Base-by-base conservation (phyloP, 2,329 filamentous ascomycete species). In the Aspergillus fijiensis region DNA sequence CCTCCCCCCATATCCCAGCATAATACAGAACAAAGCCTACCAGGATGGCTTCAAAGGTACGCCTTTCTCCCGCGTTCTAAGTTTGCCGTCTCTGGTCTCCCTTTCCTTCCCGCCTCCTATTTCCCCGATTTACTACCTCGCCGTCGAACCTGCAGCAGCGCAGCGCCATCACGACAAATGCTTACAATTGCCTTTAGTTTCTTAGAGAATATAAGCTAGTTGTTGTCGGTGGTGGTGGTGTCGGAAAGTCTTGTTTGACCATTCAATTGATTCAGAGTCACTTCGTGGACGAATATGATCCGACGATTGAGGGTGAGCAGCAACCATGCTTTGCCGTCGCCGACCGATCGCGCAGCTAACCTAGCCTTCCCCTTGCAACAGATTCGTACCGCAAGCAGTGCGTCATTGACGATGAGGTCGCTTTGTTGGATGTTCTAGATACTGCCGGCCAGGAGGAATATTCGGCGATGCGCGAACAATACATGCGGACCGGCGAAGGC, bases 301-400 rank as follows among this genome's bases (percentile, higher is more conserved):
- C 95, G 60, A 99, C 95, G 72, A 98, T 99, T 74, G 95, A 99
- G 90, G 95, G 95, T 81, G 67, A 63, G 73, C 63, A 47, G 77
- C 63, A 49, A 39, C 60, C 23, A 50, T 60, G 25, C 71, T 49
- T 53, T 54, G 50, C 54, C 29, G 49, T 60, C 57, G 14, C 16
- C 39, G 39, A 45, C 67, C 66, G 33, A 63, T 57, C 50, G 25
- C 58, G 49, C 59, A 50, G 52, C 66, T 70, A 54, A 67, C 60
- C 49, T 39, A 23, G 62, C 49, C 59, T 35, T 50, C 29, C 27
- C 42, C 49, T 51, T 31, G 29, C 29, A 61, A 57, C 45, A 99
- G 95, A 99, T 77, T 98, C 95, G 65, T 99, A 99, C 85, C 92
- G 95, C 83, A 99, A 99, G 89, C 95, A 98, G 85, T 98, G 95